Conservation (phyloP, 352 stramenopile genomes). For the Labyrinthula sp. region DNA sequence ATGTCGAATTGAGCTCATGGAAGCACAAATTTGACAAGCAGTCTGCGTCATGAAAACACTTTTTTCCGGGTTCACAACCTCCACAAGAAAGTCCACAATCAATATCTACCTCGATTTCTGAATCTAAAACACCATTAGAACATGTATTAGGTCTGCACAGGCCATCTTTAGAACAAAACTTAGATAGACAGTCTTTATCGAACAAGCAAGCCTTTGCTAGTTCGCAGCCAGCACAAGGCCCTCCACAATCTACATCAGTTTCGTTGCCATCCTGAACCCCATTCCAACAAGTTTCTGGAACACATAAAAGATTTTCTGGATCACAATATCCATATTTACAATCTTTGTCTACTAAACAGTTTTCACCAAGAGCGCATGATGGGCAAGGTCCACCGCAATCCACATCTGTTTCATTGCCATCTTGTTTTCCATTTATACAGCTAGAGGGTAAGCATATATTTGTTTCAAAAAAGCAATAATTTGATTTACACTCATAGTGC, state of each 20-base stretch:
- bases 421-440: constrained; percentile 26
- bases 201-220: constrained; percentile 3
- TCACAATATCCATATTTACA: constrained; percentile 8
- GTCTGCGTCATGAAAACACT: neutral
- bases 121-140: constrained; percentile 22
- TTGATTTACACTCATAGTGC: constrained; percentile 21
- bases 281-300: constrained; percentile 10
- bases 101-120: constrained; percentile 21
- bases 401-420: constrained; percentile 31
- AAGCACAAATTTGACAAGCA: constrained; percentile 3
- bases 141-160: constrained; percentile 20
- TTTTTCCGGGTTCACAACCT: constrained; percentile 1
- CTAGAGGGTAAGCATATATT: constrained; percentile 9
- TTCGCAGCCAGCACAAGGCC: constrained; percentile 6
- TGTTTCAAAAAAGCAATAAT: constrained; percentile 8
- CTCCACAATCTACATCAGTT: constrained; percentile 25
- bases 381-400: constrained; percentile 32
- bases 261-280: constrained; percentile 23
- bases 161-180: constrained; percentile 7
- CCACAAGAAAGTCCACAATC: constrained; percentile 18
- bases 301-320: constrained; percentile 7
- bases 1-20: too few species aligned
- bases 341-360: constrained; percentile 7
- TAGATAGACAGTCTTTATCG: constrained; percentile 5
- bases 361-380: constrained; percentile 1